These are phyloP conservation scores for Syncephalastrum monosporum DNA, from an alignment of 371 early-diverging fungal genomes.

Conservation along the genomic window DNA sequence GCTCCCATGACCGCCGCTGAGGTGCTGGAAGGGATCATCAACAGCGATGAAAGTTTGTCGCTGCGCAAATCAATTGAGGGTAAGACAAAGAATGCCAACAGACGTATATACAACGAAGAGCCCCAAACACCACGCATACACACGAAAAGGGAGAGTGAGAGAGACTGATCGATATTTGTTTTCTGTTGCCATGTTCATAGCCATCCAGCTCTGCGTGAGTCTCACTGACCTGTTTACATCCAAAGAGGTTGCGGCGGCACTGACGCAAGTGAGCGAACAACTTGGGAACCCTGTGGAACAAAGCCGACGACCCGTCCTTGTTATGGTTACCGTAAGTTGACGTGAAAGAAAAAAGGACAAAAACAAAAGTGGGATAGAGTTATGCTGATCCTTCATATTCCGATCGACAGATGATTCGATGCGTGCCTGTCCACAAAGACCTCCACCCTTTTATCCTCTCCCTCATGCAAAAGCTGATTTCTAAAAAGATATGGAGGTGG, in stretches of 20 bases:
- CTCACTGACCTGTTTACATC: constrained; percentile 64
- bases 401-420: constrained; percentile 53
- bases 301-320: constrained; percentile 63
- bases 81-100: constrained; percentile 13
- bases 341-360: neutral
- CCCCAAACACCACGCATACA: neutral
- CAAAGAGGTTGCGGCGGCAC: constrained; percentile 63
- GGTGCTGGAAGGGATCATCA: constrained; percentile 30
- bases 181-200: constrained; percentile 11
- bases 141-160: neutral
- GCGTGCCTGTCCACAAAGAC: constrained; percentile 60
- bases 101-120: neutral
- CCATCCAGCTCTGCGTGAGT: constrained; percentile 70
- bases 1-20: constrained; percentile 24
- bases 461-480: constrained; percentile 60
- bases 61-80: constrained; percentile 52
- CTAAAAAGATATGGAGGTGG: constrained; percentile 68
- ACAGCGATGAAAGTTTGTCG: constrained; percentile 32
- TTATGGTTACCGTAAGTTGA: constrained; percentile 68
- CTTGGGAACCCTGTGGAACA: constrained; percentile 50
- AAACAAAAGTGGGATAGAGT: constrained; percentile 1
- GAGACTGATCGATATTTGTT: constrained; percentile 13
- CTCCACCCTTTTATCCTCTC: constrained; percentile 56
- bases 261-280: constrained; percentile 41
- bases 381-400: neutral